These are phyloP conservation scores for Houttuynia cordata DNA, from an alignment of 164 flowering plant genomes.

Conservation along the genomic window DNA sequence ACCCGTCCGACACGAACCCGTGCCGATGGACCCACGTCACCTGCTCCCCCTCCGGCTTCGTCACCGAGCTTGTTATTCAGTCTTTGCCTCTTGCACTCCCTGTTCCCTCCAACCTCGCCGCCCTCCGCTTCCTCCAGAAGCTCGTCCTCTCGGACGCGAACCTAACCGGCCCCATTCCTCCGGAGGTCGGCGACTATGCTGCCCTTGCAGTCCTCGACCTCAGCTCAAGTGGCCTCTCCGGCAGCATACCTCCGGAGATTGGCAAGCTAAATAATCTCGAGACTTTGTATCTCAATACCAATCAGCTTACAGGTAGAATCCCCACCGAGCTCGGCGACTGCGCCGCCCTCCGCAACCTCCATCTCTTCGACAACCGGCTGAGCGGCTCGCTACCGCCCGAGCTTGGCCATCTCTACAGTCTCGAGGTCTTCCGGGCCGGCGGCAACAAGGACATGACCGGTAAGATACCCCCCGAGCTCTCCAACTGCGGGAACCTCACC, in stretches of 20 bases:
- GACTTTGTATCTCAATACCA: slow-evolving; percentile 51
- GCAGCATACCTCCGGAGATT: slow-evolving; percentile 46
- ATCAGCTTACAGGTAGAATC: slow-evolving; percentile 65
- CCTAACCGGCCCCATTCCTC: slow-evolving; percentile 68
- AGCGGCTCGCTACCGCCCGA: slow-evolving; percentile 44
- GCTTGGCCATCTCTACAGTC: slow-evolving; percentile 32
- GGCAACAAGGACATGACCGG: slow-evolving; percentile 71
- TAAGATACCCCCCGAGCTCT: slow-evolving; percentile 48
- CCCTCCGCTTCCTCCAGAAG: slow-evolving; percentile 29
- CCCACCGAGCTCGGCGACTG: slow-evolving; percentile 51
- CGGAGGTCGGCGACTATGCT: slow-evolving; percentile 34
- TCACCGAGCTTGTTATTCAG: slow-evolving; percentile 31
- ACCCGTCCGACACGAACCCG: slow-evolving; percentile 26
- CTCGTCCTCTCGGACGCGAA: slow-evolving; percentile 68
- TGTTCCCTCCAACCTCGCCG: slow-evolving; percentile 38
- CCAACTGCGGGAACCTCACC: slow-evolving; percentile 34
- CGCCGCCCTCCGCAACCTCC: slow-evolving; percentile 29
- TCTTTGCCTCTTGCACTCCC: slow-evolving; percentile 36
- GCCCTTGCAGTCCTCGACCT: slow-evolving; percentile 40
- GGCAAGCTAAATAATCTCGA: slow-evolving; percentile 46
- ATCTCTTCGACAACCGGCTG: slow-evolving; percentile 49
- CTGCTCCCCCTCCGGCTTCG: slow-evolving; percentile 29
- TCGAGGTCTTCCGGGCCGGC: slow-evolving; percentile 60
- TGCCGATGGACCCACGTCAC: slow-evolving; percentile 52
- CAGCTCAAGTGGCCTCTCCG: slow-evolving; percentile 54